phyloP scores from a whole-genome alignment of 106 monocot species.

The Dioscorea dumetorum region DNA sequence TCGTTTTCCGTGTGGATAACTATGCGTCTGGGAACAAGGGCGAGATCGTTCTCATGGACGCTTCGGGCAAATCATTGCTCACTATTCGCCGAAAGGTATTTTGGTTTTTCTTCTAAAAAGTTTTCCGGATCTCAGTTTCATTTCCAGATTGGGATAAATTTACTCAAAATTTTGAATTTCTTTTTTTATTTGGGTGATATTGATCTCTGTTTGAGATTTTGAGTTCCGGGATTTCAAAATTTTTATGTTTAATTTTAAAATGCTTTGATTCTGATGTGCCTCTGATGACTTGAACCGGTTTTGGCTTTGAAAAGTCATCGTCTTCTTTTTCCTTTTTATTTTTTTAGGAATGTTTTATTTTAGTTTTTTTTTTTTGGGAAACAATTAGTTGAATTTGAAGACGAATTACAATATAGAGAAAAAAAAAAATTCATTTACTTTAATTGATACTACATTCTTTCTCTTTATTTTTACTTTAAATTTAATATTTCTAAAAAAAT shows the following conservation, averaged over 20 bases:
- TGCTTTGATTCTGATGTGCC: not conserved
- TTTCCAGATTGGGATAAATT: no score
- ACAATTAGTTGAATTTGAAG: no score
- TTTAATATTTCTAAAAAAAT: not conserved
- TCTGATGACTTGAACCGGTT: no score
- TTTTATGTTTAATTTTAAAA: no score
- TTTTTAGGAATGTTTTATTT: not conserved
- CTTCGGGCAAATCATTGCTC: slow-evolving; percentile 44
- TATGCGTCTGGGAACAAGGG: slow-evolving; percentile 40
- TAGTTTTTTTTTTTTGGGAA: not conserved
- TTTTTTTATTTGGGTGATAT: no score
- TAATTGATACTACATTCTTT: not conserved
- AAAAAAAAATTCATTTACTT: not conserved
- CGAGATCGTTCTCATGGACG: slow-evolving; percentile 76
- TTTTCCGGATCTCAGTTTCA: no score
- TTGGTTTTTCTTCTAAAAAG: no score
- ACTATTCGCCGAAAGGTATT: slow-evolving; percentile 64
- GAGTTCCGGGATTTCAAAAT: no score
- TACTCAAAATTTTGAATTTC: no score
- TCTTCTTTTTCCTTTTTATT: no score
- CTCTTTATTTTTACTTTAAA: not conserved
- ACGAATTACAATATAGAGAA: not conserved
- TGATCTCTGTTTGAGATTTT: no score
- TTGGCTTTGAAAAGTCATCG: no score
- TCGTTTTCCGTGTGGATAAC: slow-evolving; percentile 73